Evolutionary conservation across 2,329 filamentous ascomycete genomes (phyloP).

Genomic region (Sphaerostilbella broomeana): DNA sequence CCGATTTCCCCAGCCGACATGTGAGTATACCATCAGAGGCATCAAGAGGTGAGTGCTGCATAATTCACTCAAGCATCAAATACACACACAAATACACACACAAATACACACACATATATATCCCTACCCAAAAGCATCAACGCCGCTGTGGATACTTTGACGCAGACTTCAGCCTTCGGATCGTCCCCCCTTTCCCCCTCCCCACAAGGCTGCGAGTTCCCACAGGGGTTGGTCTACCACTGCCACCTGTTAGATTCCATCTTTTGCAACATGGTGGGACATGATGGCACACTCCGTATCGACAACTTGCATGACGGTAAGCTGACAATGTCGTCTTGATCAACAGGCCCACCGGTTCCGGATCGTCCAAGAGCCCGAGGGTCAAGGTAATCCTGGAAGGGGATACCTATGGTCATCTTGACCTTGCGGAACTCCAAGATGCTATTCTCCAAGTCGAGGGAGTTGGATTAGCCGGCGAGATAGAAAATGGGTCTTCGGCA

Average conservation of each 20-base stretch:
- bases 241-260: too few relatives aligned
- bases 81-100: not conserved
- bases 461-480: not conserved
- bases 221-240: too few relatives aligned
- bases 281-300: too few relatives aligned
- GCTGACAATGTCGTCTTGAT: conserved; percentile 5
- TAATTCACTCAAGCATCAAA: not conserved
- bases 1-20: conserved; percentile 44
- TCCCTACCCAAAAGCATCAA: too few relatives aligned
- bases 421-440: conserved; percentile 28
- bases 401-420: conserved; percentile 31
- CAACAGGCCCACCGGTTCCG: conserved; percentile 6
- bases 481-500: not conserved
- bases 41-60: conserved; percentile 11
- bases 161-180: too few relatives aligned
- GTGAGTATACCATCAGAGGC: conserved; percentile 34
- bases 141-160: too few relatives aligned
- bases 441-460: conserved; percentile 28
- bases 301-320: conserved; percentile 2
- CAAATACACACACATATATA: too few relatives aligned
- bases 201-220: conserved; percentile 8
- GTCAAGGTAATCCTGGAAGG: conserved; percentile 12
- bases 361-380: conserved; percentile 2
- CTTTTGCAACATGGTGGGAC: too few relatives aligned
- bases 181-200: too few relatives aligned